Base-by-base conservation (phyloP, 1,284 basidiomycete species). In the Puccinia brachypodii region DNA sequence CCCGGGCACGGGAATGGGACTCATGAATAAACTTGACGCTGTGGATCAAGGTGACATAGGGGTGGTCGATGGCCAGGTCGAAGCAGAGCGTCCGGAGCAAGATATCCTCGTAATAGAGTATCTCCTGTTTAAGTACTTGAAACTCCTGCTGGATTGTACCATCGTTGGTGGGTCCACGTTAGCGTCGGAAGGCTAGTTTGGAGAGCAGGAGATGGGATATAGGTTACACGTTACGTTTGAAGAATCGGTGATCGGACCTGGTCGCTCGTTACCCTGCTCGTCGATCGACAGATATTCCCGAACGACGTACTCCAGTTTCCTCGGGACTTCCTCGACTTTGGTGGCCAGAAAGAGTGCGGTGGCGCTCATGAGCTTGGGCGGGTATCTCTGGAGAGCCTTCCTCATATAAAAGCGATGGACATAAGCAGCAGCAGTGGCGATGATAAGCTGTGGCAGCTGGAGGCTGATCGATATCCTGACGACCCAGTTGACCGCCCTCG, bases 401-500 rank as follows among this genome's bases (percentile, higher is more conserved):
- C 84, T 74, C 85, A 86, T 86, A 83, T 85, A 86, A 82, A 86
- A 86, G 1, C 85, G 82, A 75, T 86, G 84, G 38, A 86, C 31
- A 74, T 84, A 84, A 6, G 83, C 82, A 2, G 84, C 83, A 1
- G 85, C 85, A 3, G 85, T 85, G 16, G 83, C 82, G 25, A 84
- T 56, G 11, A 83, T 83, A 16, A 84, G 60, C 25, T 84, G 82
- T 1, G 83, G 83, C 16, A 81, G 72, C 28, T 71, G 68, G 28
- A 81, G 69, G 6, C 40, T 22, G 44, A 81, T 73, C 9, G 69
- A 58, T 25, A 42, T 40, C 56, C 69, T 42, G 28, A 74, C 44
- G 56, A 81, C 74, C 58, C 53, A 74, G 50, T 81, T 44, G 14
- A 81, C 58, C 14, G 71, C 79, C 58, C 44, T 11, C 33, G 53